Evolutionary conservation across 805 yeast species (phyloP), one percentile per base, ranked within the genome.

Genomic region (Sungouiozyma ichnusensis): DNA sequence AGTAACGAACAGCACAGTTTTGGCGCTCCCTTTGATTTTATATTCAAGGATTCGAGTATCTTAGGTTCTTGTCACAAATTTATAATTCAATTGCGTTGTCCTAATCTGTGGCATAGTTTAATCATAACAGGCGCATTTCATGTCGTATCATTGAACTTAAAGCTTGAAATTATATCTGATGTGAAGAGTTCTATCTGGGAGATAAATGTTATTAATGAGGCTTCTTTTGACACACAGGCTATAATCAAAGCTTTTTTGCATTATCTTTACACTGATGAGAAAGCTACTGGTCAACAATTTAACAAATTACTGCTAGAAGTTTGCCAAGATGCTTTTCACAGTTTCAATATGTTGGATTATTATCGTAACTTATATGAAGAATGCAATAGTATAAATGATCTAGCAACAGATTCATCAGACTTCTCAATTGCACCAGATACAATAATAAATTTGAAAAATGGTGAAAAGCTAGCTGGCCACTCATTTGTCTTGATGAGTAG

Each of bases 401-500:
- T 40, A 13, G 29, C 20, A 16, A 17, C 20, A 3, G 29, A 32
- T 3, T n/a, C 18, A n/a, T 27, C 11, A 24, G 29, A 24, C 6
- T 11, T 11, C 11, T 7, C 39, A 9, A 38, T 33, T 7, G 15
- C 27, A 8, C 43, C 59, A 2, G 83, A 79, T 52, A 69, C 75
- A 2, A 50, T 51, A 0, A 58, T 85, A 2, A 48, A 48, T 4
- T 56, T 81, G n/a, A 47, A 60, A 1, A 79, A 76, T 49, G 77
- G 74, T 1, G 64, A 58, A 1, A 24, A 24, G 29, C 27, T 71
- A 0, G 43, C 45, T 3, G 71, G 74, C 5, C 76, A 77, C 52
- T 70, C 79, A 2, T 64, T 67, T 9, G 60, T 85, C 3, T 52
- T 87, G n/a, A 54, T 63, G 3, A 58, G 73, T 0, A 62, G 94